Evolutionary conservation across 345 rosid genomes (phyloP).

Genomic region (Murraya paniculata): DNA sequence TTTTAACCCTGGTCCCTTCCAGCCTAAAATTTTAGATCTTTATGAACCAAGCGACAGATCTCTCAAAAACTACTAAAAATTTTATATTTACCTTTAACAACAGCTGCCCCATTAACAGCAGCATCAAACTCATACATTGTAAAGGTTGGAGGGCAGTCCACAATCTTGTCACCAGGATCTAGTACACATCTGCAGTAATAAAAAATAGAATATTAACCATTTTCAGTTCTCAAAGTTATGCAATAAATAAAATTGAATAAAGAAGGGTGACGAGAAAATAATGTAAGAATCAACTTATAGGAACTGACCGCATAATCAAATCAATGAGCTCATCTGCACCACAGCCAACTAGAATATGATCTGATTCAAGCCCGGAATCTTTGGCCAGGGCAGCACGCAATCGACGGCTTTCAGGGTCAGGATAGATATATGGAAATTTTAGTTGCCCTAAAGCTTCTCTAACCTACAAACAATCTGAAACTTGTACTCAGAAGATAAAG

Average conservation of each 20-base stretch:
- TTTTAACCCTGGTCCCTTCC: not conserved
- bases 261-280: too few species aligned
- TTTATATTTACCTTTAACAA: constrained; percentile 60
- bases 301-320: constrained; percentile 86
- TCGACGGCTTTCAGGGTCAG: constrained; percentile 83
- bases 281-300: not conserved
- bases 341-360: constrained; percentile 88
- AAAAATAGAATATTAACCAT: not conserved
- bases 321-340: constrained; percentile 97
- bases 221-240: not conserved
- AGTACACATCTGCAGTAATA: constrained; percentile 62
- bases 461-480: constrained; percentile 65
- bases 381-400: constrained; percentile 79
- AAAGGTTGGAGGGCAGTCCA: constrained; percentile 98
- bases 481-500: constrained; percentile 21
- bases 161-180: constrained; percentile 94
- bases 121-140: constrained; percentile 99
- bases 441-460: constrained; percentile 80
- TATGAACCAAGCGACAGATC: not conserved
- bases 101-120: constrained; percentile 77
- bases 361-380: constrained; percentile 87
- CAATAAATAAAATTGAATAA: not conserved
- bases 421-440: constrained; percentile 86
- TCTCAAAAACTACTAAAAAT: not conserved
- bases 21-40: not conserved